A percentile compares a stretch with the other conserved stretches of the same genome.
Conservation (phyloP, 1,139 yeast species). For the Ashbya aceris region DNA sequence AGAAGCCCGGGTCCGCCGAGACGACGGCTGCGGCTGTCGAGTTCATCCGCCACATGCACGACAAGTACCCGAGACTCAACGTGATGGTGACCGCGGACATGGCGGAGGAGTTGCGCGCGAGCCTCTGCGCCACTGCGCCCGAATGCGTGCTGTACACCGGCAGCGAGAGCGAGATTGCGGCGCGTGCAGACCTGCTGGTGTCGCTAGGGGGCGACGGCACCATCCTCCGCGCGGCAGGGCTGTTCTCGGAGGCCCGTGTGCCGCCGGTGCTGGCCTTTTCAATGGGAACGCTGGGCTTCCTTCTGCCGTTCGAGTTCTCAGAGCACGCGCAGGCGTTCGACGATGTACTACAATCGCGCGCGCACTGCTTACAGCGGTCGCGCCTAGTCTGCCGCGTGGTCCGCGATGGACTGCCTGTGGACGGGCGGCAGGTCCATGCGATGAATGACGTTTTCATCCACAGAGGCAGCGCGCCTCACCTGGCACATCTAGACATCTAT, state of each 20-base stretch:
- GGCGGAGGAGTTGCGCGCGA: constrained; percentile 57
- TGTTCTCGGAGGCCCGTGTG: constrained; percentile 57
- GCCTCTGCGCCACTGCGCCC: constrained; percentile 28
- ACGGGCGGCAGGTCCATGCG: constrained; percentile 44
- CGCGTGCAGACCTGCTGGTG: constrained; percentile 58
- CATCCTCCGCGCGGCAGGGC: constrained; percentile 58
- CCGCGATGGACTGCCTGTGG: constrained; percentile 26
- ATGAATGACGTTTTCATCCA: constrained; percentile 88
- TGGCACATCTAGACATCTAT: constrained; percentile 70
- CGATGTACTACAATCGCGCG: constrained; percentile 55
- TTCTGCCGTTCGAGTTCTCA: constrained; percentile 74
- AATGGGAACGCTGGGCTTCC: constrained; percentile 83
- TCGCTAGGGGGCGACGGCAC: constrained; percentile 97
- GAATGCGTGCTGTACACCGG: constrained; percentile 47
- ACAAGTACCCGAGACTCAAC: constrained; percentile 58
- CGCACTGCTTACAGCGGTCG: constrained; percentile 64
- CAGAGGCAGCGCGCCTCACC: constrained; percentile 80
- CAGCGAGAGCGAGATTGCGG: constrained; percentile 43
- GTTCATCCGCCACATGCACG: constrained; percentile 48
- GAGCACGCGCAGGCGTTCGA: constrained; percentile 54
- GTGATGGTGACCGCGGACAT: constrained; percentile 70
- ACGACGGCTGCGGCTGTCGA: constrained; percentile 60
- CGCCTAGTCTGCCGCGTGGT: constrained; percentile 68
- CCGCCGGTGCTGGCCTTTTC: constrained; percentile 90
- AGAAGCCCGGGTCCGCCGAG: constrained; percentile 68